Evolutionary conservation across 352 stramenopile genomes (phyloP).

Genomic region (Peronospora farinosa): DNA sequence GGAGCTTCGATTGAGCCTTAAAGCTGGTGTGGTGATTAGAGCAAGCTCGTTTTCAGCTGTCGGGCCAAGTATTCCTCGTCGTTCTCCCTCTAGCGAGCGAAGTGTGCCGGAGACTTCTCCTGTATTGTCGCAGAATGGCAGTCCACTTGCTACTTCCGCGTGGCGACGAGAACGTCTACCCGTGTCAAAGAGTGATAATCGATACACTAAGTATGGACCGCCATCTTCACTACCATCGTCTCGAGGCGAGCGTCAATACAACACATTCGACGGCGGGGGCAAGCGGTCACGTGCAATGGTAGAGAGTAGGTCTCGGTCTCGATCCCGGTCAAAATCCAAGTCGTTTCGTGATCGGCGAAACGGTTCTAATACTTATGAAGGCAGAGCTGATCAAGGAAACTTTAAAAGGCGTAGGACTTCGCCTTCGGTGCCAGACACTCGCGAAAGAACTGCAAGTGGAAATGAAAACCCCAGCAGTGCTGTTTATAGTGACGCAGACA

Average conservation of each 20-base stretch:
- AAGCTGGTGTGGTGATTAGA: slow-evolving; percentile 33
- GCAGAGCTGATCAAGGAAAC: slow-evolving; percentile 1
- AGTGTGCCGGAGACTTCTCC: slow-evolving; percentile 17
- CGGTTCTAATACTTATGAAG: slow-evolving; percentile 2
- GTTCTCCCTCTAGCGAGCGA: slow-evolving; percentile 37
- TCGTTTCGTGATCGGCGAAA: slow-evolving; percentile 6
- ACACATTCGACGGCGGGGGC: slow-evolving; percentile 8
- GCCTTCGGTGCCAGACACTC: background rate
- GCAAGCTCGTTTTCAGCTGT: slow-evolving; percentile 16
- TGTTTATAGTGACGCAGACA: slow-evolving; percentile 1
- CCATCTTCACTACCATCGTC: background rate
- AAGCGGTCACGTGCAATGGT: slow-evolving; percentile 5
- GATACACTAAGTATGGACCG: slow-evolving; percentile 5
- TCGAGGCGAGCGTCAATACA: slow-evolving; percentile 6
- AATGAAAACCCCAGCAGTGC: slow-evolving; percentile 2
- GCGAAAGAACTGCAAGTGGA: slow-evolving; percentile 1
- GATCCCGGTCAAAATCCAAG: slow-evolving; percentile 18
- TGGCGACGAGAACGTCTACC: slow-evolving; percentile 17
- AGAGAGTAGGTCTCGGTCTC: slow-evolving; percentile 4
- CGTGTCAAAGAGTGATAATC: slow-evolving; percentile 6
- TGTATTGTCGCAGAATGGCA: slow-evolving; percentile 16
- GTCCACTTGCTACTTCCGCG: slow-evolving; percentile 9
- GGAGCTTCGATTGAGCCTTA: slow-evolving; percentile 32
- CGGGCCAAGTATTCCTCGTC: slow-evolving; percentile 5
- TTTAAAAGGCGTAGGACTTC: background rate